Base-by-base conservation (phyloP, 345 rosid genomes). In the Erysimum cheiranthoides region DNA sequence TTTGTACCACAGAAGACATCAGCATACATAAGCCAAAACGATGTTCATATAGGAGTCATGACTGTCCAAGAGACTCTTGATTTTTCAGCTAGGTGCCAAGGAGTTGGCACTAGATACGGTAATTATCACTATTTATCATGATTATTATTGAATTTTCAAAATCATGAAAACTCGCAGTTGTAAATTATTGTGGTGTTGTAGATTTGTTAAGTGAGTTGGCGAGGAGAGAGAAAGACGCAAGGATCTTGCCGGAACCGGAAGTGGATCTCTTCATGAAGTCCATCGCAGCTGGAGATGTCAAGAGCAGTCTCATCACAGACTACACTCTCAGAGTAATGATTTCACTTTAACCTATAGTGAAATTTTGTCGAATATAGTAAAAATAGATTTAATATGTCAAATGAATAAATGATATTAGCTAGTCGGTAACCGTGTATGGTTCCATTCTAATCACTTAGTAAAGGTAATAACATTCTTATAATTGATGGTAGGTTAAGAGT, bases 241-340 rank as follows among this genome's bases (percentile, higher is more conserved):
- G 98, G 43, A 87, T 93, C 5, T 78, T 81, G 42, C 98, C 98
- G 0, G 98, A 93, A 60, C 86, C 96, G 36, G 95, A 93, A 78
- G 77, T 89, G 32, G 98, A 93, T 84, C 87, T 93, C 28, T 93
- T 89, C 87, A 90, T 93, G 98, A 93, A 93, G 88, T 96, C 98
- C 61, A 89, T 93, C 3, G 87, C 98, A 10, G 82, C 90, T 79
- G 73, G 77, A 62, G 89, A 94, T 53, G 81, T 87, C 25, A 89
- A 89, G 73, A 87, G 90, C 83, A 94, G 88, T 79, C 88, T 94
- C 18, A 86, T 87, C 38, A 94, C 97, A 11, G 98, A 94, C 70
- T 94, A 94, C 71, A 94, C 94, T 32, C 89, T 94, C 61, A 94
- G 86, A 74, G 98, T 91, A 85, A 78, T 81, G 50, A 45, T 10